Conservation (phyloP, 1,284 basidiomycete genomes). For the Heterobasidion annosum region DNA sequence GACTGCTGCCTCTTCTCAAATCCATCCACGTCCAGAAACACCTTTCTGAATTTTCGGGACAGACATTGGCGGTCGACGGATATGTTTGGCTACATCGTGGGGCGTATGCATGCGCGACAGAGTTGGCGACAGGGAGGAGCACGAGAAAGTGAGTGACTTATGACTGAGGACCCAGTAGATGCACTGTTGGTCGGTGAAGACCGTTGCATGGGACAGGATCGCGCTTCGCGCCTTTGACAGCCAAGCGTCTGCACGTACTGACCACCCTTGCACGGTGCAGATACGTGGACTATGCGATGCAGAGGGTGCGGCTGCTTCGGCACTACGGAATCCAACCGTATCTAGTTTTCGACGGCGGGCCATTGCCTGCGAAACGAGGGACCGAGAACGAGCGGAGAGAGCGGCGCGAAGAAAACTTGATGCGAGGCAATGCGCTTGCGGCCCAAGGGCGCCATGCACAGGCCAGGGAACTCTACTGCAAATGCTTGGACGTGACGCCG, state of each 20-base stretch:
- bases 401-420: slow-evolving; percentile 57
- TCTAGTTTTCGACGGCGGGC: slow-evolving; percentile 95
- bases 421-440: slow-evolving; percentile 64
- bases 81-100: slow-evolving; percentile 99
- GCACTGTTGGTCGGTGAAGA: not conserved
- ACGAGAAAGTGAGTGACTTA: slow-evolving; percentile 66
- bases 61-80: slow-evolving; percentile 78
- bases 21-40: slow-evolving; percentile 76
- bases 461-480: slow-evolving; percentile 84
- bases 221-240: not conserved
- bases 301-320: slow-evolving; percentile 78
- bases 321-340: slow-evolving; percentile 85
- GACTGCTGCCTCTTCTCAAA: slow-evolving; percentile 89
- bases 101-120: slow-evolving; percentile 85
- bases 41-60: slow-evolving; percentile 75
- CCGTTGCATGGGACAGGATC: not conserved
- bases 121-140: slow-evolving; percentile 77
- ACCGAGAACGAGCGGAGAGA: slow-evolving; percentile 82
- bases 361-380: slow-evolving; percentile 86
- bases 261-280: slow-evolving; percentile 27
- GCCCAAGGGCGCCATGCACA: slow-evolving; percentile 72
- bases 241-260: not conserved
- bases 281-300: slow-evolving; percentile 96
- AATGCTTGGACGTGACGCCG: slow-evolving; percentile 93
- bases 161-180: not conserved